Conservation (phyloP, 2,329 filamentous ascomycete genomes). For the Cadophora sp. region DNA sequence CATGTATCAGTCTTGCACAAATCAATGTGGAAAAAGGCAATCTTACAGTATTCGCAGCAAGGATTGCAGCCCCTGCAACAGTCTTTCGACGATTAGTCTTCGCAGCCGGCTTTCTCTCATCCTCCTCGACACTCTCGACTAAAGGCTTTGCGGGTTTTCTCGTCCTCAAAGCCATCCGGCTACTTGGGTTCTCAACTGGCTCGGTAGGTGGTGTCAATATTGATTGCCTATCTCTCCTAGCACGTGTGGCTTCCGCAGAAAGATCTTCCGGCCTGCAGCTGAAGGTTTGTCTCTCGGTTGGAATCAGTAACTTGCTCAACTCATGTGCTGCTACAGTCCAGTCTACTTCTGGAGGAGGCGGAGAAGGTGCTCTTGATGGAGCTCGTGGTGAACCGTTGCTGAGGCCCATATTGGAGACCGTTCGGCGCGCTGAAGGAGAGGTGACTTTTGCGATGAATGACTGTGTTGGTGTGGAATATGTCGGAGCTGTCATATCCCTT, state of each 20-base stretch:
- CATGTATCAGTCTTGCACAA: slow-evolving; percentile 22
- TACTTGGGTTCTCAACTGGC: slow-evolving; percentile 49
- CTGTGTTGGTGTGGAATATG: slow-evolving; percentile 87
- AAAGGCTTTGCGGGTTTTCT: slow-evolving; percentile 64
- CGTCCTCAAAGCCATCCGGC: slow-evolving; percentile 76
- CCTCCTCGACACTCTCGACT: slow-evolving; percentile 60
- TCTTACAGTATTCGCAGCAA: slow-evolving; percentile 53
- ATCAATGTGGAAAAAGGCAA: slow-evolving; percentile 14
- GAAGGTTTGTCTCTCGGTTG: slow-evolving; percentile 72
- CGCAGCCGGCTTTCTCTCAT: slow-evolving; percentile 49
- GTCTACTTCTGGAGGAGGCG: slow-evolving; percentile 80
- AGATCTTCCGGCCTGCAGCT: slow-evolving; percentile 84
- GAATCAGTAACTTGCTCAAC: slow-evolving; percentile 82
- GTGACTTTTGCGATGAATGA: slow-evolving; percentile 84
- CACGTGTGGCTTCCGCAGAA: slow-evolving; percentile 69
- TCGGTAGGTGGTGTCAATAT: slow-evolving; percentile 49
- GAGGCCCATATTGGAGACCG: slow-evolving; percentile 60
- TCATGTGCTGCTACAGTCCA: slow-evolving; percentile 88
- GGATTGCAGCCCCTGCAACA: slow-evolving; percentile 58
- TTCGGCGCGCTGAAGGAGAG: slow-evolving; percentile 69
- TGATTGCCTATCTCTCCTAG: slow-evolving; percentile 69
- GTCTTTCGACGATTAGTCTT: slow-evolving; percentile 64
- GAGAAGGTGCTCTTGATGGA: slow-evolving; percentile 59
- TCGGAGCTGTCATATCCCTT: slow-evolving; percentile 65
- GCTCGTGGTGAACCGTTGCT: slow-evolving; percentile 49